Percentiles rank a stretch among this genome's conserved stretches.
Conservation (phyloP, 208 protist genomes). For the Vickermania ingenoplastis region DNA sequence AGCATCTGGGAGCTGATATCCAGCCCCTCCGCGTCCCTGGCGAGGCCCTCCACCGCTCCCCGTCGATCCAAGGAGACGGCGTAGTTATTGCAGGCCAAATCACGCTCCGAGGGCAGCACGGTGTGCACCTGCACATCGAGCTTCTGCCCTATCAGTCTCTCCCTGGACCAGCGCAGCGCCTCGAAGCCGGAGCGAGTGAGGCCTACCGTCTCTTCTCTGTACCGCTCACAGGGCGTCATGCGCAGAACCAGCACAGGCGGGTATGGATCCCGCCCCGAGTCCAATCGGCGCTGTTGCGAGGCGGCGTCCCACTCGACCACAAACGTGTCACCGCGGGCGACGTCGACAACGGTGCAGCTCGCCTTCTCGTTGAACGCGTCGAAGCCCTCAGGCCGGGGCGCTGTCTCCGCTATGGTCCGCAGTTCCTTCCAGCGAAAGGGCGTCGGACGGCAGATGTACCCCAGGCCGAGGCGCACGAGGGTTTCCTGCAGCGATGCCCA, state of each 20-base stretch:
- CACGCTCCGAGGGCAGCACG: constrained; percentile 26
- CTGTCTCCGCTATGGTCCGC: constrained; percentile 12
- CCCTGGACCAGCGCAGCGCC: constrained; percentile 37
- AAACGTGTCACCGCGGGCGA: constrained; percentile 44
- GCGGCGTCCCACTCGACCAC: constrained; percentile 23
- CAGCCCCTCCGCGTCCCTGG: background rate
- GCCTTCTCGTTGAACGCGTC: constrained; percentile 9
- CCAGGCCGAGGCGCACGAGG: constrained; percentile 25
- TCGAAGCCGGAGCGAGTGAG: constrained; percentile 20
- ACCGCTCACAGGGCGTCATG: constrained; percentile 19
- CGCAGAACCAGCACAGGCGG: constrained; percentile 31
- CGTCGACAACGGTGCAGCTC: constrained; percentile 28
- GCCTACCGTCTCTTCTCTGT: background rate
- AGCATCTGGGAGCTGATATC: background rate
- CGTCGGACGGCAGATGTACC: constrained; percentile 24
- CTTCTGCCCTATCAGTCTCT: constrained; percentile 18
- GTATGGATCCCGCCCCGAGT: background rate
- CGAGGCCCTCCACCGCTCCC: constrained; percentile 5
- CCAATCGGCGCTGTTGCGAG: background rate
- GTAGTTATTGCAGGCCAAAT: constrained; percentile 46
- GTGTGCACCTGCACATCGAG: constrained; percentile 38
- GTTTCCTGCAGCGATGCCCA: constrained; percentile 47
- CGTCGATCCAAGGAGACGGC: constrained; percentile 32
- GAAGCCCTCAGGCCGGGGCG: constrained; percentile 5
- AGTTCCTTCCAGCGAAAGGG: constrained; percentile 15